Percentiles rank a stretch among this genome's conserved stretches.
Conservation (phyloP, 768 basidiomycete species). For the Kwoniella mangroviensis region DNA sequence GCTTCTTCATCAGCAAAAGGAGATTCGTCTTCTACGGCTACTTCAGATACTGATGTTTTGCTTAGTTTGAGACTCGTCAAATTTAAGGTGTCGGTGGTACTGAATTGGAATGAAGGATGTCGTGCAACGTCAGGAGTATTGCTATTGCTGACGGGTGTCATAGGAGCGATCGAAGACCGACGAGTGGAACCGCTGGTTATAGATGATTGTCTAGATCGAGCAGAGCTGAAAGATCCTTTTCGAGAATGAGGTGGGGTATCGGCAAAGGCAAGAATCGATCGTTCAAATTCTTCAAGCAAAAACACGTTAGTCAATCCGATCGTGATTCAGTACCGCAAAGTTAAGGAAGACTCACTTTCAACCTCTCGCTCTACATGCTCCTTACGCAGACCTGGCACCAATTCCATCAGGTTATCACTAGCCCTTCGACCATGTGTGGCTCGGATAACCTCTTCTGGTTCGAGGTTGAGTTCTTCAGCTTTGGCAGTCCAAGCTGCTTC, state of each 20-base stretch:
- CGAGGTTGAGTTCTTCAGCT: conserved; percentile 70
- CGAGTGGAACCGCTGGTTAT: conserved; percentile 19
- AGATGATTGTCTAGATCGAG: conserved; percentile 14
- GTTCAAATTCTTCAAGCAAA: conserved; percentile 31
- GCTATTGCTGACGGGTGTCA: conserved; percentile 31
- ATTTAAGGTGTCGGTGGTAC: conserved; percentile 15
- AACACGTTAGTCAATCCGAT: not conserved
- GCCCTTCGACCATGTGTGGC: conserved; percentile 80
- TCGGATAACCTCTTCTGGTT: conserved; percentile 70
- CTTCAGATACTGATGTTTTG: conserved; percentile 7
- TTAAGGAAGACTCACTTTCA: conserved; percentile 40
- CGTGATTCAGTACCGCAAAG: not conserved
- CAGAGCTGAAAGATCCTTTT: conserved; percentile 25
- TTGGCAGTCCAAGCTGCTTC: conserved; percentile 78
- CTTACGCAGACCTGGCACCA: conserved; percentile 51
- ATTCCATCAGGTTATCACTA: conserved; percentile 69
- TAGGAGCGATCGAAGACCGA: conserved; percentile 29
- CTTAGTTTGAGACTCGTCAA: conserved; percentile 25
- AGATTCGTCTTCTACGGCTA: conserved; percentile 22
- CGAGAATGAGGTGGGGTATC: conserved; percentile 43
- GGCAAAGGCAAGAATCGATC: conserved; percentile 43
- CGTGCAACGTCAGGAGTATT: conserved; percentile 17
- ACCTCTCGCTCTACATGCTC: conserved; percentile 42
- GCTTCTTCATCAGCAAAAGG: conserved; percentile 34
- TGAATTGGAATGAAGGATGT: conserved; percentile 16